Conservation (phyloP, 23 red algal genomes). For the Cyanidioschyzon merolae region DNA sequence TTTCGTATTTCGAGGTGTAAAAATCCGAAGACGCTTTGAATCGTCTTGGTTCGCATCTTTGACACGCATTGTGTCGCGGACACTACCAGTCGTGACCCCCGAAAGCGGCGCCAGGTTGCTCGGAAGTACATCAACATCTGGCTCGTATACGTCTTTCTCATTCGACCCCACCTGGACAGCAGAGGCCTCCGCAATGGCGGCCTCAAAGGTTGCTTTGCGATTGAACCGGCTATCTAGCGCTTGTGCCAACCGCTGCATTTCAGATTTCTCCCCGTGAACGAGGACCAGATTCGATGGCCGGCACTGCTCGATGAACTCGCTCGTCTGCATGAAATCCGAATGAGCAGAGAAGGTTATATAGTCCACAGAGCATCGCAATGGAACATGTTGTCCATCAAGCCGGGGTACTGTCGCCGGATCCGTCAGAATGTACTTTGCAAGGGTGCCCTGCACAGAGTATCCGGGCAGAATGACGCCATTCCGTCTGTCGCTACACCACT, state of each 20-base stretch:
- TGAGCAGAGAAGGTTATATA: constrained; percentile 98
- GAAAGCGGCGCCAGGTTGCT: not conserved
- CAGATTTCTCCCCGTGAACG: constrained; percentile 80
- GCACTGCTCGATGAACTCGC: constrained; percentile 68
- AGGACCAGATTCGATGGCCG: constrained; percentile 73
- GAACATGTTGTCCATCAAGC: constrained; percentile 74
- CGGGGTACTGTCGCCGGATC: constrained; percentile 71
- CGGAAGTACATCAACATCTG: not conserved
- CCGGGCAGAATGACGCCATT: constrained; percentile 79
- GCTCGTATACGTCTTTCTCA: not conserved
- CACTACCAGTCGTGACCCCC: not conserved
- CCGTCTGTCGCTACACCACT: constrained; percentile 86
- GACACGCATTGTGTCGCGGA: not conserved
- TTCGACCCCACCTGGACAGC: not conserved
- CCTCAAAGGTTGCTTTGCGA: constrained; percentile 23
- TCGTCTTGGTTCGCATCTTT: not conserved
- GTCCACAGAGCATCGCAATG: constrained; percentile 69
- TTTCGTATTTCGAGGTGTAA: constrained; percentile 66
- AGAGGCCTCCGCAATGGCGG: not conserved
- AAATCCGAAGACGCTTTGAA: constrained; percentile 37
- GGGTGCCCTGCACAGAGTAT: constrained; percentile 90
- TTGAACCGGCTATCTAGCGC: constrained; percentile 77
- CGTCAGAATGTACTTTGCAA: constrained; percentile 84
- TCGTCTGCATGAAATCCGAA: constrained; percentile 92
- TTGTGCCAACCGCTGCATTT: constrained; percentile 73